A percentile compares a stretch with the other conserved stretches of the same genome.
These are phyloP conservation scores for Saccharomycopsis lassenensis DNA, from an alignment of 805 yeast species.

Conservation along the genomic window DNA sequence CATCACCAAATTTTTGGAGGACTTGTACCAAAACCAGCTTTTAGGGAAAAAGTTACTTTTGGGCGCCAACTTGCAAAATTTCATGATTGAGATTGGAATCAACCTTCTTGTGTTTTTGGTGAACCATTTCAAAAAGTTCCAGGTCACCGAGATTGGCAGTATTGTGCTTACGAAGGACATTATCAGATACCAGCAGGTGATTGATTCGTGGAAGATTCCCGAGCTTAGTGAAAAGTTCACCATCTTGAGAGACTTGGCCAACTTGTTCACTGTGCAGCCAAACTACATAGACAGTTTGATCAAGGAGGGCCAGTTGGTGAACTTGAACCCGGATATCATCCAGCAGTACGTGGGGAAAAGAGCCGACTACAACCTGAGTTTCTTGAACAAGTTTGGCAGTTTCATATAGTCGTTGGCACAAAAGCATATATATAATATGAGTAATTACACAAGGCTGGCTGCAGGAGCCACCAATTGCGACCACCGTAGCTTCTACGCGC, in stretches of 20 bases:
- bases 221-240: conserved; percentile 54
- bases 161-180: conserved; percentile 72
- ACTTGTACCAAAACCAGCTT: conserved; percentile 24
- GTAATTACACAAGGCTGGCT: too few species aligned
- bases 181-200: conserved; percentile 57
- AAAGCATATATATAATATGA: too few species aligned
- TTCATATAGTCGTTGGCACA: conserved; percentile 24
- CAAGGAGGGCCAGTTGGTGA: conserved; percentile 68
- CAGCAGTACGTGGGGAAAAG: conserved; percentile 59
- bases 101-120: conserved; percentile 47
- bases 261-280: conserved; percentile 76
- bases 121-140: conserved; percentile 64
- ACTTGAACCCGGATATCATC: conserved; percentile 49
- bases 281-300: conserved; percentile 67
- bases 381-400: conserved; percentile 36
- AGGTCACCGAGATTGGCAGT: conserved; percentile 76
- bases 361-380: conserved; percentile 53
- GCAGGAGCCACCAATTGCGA: too few species aligned
- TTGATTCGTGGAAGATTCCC: conserved; percentile 57
- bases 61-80: conserved; percentile 34
- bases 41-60: conserved; percentile 8
- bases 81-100: conserved; percentile 47
- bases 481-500: too few species aligned
- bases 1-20: conserved; percentile 41
- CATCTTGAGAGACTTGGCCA: conserved; percentile 70